Evolutionary conservation across 1,284 basidiomycete genomes (phyloP).

Genomic region (Rhodotorula mucilaginosa): DNA sequence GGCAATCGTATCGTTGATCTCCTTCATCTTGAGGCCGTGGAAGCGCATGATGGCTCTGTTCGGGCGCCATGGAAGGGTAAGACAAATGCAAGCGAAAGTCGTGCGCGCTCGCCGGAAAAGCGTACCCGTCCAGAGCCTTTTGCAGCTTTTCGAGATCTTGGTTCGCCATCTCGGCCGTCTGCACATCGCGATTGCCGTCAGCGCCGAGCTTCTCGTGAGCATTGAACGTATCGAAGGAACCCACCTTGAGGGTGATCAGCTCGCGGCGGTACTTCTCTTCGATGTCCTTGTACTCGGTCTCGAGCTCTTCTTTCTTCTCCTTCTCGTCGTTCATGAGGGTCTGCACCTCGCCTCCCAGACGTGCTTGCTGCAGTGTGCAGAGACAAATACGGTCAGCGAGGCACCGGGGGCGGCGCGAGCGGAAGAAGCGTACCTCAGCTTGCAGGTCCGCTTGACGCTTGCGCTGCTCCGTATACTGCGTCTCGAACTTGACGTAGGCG

Average conservation of each 20-base stretch:
- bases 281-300: slow-evolving; percentile 80
- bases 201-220: slow-evolving; percentile 15
- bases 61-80: not conserved
- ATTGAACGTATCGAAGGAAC: slow-evolving; percentile 6
- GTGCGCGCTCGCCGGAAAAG: slow-evolving; percentile 8
- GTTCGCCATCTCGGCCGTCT: slow-evolving; percentile 94
- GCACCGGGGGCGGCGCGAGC: too few species aligned
- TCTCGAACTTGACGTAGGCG: slow-evolving; percentile 77
- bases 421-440: slow-evolving; percentile 58
- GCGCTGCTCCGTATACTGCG: slow-evolving; percentile 67
- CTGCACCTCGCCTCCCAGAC: slow-evolving; percentile 75
- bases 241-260: slow-evolving; percentile 88
- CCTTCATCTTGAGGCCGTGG: slow-evolving; percentile 98
- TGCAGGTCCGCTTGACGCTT: slow-evolving; percentile 56
- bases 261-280: slow-evolving; percentile 83
- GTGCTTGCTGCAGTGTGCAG: slow-evolving; percentile 62
- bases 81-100: not conserved
- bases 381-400: not conserved
- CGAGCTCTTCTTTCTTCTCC: slow-evolving; percentile 67
- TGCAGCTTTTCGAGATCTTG: slow-evolving; percentile 94
- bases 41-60: slow-evolving; percentile 89
- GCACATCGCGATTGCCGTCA: slow-evolving; percentile 6
- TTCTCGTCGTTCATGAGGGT: slow-evolving; percentile 69
- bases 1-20: slow-evolving; percentile 96
- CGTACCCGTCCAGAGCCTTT: slow-evolving; percentile 89